A percentile compares a stretch with the other conserved stretches of the same genome.
Evolutionary conservation across 768 basidiomycete genomes (phyloP).

Genomic region (Boletus patriciae): DNA sequence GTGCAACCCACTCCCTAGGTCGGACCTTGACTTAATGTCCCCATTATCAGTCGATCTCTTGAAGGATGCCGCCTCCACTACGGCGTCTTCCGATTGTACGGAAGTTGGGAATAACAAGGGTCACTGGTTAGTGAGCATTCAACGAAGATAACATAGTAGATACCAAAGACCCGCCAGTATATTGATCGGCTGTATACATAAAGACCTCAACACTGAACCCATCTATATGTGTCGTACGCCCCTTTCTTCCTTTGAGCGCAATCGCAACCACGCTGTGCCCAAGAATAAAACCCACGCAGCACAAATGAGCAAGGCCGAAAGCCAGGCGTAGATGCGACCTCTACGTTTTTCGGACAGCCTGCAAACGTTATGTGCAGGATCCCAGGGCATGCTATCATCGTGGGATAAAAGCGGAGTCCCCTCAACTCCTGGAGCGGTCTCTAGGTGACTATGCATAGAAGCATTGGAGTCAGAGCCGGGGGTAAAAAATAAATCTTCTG

Average conservation of each 20-base stretch:
- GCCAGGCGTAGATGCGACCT: slow-evolving; percentile 49
- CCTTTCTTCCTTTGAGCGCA: slow-evolving; percentile 46
- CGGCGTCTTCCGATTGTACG: slow-evolving; percentile 33
- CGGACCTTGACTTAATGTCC: slow-evolving; percentile 16
- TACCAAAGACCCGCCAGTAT: not conserved
- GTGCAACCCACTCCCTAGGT: not conserved
- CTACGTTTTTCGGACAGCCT: slow-evolving; percentile 42
- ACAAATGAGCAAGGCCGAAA: slow-evolving; percentile 45
- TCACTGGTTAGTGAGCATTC: slow-evolving; percentile 34
- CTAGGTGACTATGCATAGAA: not conserved
- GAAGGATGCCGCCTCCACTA: slow-evolving; percentile 26
- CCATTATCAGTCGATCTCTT: slow-evolving; percentile 25
- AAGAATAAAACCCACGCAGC: slow-evolving; percentile 66
- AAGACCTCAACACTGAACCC: not conserved
- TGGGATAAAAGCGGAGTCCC: slow-evolving; percentile 15
- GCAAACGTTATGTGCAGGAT: slow-evolving; percentile 14
- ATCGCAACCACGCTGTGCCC: slow-evolving; percentile 55
- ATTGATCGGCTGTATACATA: not conserved
- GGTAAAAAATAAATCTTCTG: slow-evolving; percentile 9
- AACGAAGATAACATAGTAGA: slow-evolving; percentile 14
- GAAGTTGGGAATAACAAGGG: slow-evolving; percentile 33
- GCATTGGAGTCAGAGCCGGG: not conserved
- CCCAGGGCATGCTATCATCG: not conserved
- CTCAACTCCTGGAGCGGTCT: slow-evolving; percentile 2
- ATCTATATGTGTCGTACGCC: not conserved